Evolutionary conservation across 2,329 filamentous ascomycete species (phyloP).

Genomic region (Zasmidium cellare): DNA sequence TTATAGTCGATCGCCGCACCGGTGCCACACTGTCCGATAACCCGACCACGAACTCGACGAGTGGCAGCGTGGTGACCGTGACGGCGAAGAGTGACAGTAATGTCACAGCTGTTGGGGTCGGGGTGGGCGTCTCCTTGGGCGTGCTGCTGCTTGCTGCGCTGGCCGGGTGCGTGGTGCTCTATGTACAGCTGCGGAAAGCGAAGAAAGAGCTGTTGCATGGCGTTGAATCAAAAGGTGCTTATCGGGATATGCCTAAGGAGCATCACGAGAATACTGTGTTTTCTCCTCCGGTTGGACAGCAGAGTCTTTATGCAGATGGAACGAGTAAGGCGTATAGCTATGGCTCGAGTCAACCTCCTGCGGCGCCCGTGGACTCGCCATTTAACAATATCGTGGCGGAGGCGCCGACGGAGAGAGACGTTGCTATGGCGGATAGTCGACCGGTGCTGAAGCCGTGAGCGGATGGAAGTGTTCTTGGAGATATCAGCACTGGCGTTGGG

Average conservation of each 20-base stretch:
- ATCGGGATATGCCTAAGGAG: slow-evolving; percentile 31
- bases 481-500: too few species aligned
- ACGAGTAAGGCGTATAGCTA: background rate
- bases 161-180: slow-evolving; percentile 13
- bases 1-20: slow-evolving; percentile 17
- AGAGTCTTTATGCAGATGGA: background rate
- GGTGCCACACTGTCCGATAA: slow-evolving; percentile 14
- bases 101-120: slow-evolving; percentile 12
- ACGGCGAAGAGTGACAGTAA: slow-evolving; percentile 8
- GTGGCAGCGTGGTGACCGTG: slow-evolving; percentile 3
- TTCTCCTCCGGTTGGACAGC: background rate
- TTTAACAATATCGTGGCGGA: slow-evolving; percentile 2
- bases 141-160: slow-evolving; percentile 16
- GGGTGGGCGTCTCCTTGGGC: slow-evolving; percentile 15
- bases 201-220: background rate
- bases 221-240: too few species aligned
- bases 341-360: background rate
- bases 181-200: slow-evolving; percentile 7
- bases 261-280: background rate
- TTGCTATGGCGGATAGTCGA: slow-evolving; percentile 15
- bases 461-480: too few species aligned
- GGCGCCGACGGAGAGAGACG: slow-evolving; percentile 13
- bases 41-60: background rate
- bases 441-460: background rate
- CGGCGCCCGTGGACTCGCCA: background rate